phyloP scores from a whole-genome alignment of 2,329 filamentous ascomycete species.

The Hymenoscyphus fructigenus region DNA sequence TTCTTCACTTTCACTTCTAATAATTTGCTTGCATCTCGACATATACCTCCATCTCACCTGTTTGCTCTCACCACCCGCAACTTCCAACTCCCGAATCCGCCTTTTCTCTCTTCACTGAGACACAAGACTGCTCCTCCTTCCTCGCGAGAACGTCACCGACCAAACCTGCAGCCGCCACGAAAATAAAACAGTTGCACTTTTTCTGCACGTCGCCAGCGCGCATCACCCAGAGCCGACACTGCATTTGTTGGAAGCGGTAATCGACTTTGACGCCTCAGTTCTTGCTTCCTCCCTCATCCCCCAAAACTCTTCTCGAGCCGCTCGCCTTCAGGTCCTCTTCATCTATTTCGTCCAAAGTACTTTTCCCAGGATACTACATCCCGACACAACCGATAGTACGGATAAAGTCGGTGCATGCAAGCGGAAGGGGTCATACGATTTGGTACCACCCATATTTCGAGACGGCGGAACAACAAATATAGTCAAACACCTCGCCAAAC shows the following conservation, averaged over 20 bases:
- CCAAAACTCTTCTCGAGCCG: neutral
- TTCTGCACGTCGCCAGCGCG: slow-evolving; percentile 14
- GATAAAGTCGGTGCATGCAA: slow-evolving; percentile 10
- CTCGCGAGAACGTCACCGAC: neutral
- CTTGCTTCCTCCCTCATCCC: slow-evolving; percentile 2
- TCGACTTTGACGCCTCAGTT: slow-evolving; percentile 1
- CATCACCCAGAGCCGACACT: neutral
- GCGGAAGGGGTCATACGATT: slow-evolving; percentile 8
- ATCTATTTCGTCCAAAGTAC: slow-evolving; percentile 4
- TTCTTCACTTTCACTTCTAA: neutral
- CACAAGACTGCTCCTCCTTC: neutral
- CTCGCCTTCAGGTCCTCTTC: neutral
- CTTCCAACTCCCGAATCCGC: neutral
- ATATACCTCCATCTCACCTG: neutral
- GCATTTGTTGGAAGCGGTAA: neutral
- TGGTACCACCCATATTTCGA: slow-evolving; percentile 8
- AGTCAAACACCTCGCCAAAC: neutral
- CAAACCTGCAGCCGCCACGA: slow-evolving; percentile 11
- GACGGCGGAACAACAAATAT: slow-evolving; percentile 2
- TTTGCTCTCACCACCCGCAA: neutral
- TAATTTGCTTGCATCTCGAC: slow-evolving; percentile 4
- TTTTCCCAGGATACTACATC: neutral
- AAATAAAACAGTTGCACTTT: slow-evolving; percentile 8
- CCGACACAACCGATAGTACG: neutral
- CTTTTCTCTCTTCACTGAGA: neutral